Conservation (phyloP, 805 yeast species). For the Nakazawaea laoshanensis region DNA sequence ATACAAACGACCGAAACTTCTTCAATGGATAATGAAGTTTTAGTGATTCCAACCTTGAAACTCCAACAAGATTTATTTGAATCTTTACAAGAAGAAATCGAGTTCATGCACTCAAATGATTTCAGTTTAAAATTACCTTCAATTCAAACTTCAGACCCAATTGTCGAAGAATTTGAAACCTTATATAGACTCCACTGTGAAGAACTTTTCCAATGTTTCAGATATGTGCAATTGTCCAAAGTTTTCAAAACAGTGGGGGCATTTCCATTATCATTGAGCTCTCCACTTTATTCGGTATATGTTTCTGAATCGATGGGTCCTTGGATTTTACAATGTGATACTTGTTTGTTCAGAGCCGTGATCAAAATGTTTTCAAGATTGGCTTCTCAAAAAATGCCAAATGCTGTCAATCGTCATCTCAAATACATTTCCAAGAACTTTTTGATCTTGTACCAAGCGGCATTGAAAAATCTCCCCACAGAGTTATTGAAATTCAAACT, state of each 20-base stretch:
- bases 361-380: slow-evolving; percentile 55
- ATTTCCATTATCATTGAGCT: slow-evolving; percentile 47
- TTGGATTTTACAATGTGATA: slow-evolving; percentile 69
- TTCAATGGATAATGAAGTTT: no score
- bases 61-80: background rate
- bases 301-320: slow-evolving; percentile 35
- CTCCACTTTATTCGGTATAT: slow-evolving; percentile 54
- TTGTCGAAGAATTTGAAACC: slow-evolving; percentile 49
- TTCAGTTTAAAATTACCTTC: slow-evolving; percentile 23
- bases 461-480: slow-evolving; percentile 37
- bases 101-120: slow-evolving; percentile 11
- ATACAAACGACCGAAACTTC: no score
- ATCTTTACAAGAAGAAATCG: no score
- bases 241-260: slow-evolving; percentile 44
- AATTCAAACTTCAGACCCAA: slow-evolving; percentile 34
- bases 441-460: slow-evolving; percentile 29
- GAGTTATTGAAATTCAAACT: slow-evolving; percentile 44
- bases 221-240: slow-evolving; percentile 59
- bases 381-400: slow-evolving; percentile 52
- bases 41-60: background rate
- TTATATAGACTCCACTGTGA: slow-evolving; percentile 59
- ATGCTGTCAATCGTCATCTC: slow-evolving; percentile 43
- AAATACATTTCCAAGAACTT: slow-evolving; percentile 42
- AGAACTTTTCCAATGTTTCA: slow-evolving; percentile 52
- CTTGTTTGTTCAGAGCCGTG: slow-evolving; percentile 44